Evolutionary conservation across 805 yeast genomes (phyloP).

Genomic region (Schizosaccharomyces japonicus): DNA sequence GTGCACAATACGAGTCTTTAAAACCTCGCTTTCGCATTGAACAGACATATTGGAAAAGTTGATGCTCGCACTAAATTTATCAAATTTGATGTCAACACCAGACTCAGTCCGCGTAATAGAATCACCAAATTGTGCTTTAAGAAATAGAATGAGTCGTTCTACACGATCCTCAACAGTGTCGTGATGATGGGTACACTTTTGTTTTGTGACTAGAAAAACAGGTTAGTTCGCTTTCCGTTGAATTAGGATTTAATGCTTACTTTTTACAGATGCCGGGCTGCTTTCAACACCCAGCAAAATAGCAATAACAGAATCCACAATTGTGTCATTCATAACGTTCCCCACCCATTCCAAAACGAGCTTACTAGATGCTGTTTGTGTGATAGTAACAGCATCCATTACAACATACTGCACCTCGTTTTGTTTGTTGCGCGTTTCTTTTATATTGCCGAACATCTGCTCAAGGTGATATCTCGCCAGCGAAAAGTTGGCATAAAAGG

Average conservation of each 20-base stretch:
- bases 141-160: constrained; percentile 33
- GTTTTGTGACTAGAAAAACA: neutral
- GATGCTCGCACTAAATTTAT: constrained; percentile 48
- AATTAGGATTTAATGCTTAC: constrained; percentile 1
- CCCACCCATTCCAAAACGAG: constrained; percentile 77
- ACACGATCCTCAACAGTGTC: constrained; percentile 13
- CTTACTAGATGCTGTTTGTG: constrained; percentile 21
- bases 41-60: constrained; percentile 44
- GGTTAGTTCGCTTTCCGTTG: constrained; percentile 8
- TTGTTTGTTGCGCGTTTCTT: constrained; percentile 21
- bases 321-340: constrained; percentile 67
- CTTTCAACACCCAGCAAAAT: constrained; percentile 78
- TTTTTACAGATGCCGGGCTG: constrained; percentile 79
- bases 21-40: constrained; percentile 45
- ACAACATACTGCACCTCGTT: constrained; percentile 25
- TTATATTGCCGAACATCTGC: constrained; percentile 83
- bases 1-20: constrained; percentile 62
- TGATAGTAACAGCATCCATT: constrained; percentile 40
- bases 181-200: constrained; percentile 9
- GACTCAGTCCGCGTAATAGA: constrained; percentile 19
- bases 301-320: constrained; percentile 85
- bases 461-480: constrained; percentile 70
- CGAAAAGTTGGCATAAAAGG: constrained; percentile 58
- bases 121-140: constrained; percentile 76
- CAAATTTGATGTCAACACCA: constrained; percentile 45